Base-by-base conservation (phyloP, 2,329 filamentous ascomycete genomes). In the Diaporthe australafricana region DNA sequence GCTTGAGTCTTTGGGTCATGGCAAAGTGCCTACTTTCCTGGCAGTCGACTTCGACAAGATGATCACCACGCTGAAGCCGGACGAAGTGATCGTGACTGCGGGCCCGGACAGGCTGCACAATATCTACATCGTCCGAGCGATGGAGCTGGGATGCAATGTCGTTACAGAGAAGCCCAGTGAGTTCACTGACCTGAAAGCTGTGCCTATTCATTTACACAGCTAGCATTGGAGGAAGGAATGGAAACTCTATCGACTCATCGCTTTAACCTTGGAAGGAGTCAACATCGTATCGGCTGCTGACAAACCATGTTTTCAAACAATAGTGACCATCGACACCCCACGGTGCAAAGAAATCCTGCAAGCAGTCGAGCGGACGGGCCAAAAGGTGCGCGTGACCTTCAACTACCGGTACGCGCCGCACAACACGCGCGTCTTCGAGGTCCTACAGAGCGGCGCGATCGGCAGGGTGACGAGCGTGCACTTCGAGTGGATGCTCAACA, bases 401-500 rank as follows among this genome's bases (percentile, higher is more conserved):
- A 91, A 91, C 80, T 91, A 91, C 80, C 86, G 89, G 27, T 91
- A 91, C 76, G 89, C 89, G 48, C 89, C 89, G n/a, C 89, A 91
- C 79, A 90, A 91, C 79, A 91, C 88, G 17, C 89, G 87, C 73
- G 83, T 91, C 2, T 86, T 84, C 72, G 85, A 89, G 77, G 75
- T 91, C 0, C 75, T 91, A 5, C 83, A 80, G 2, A 84, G 86
- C 0, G 88, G 87, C 0, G 87, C 86, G 1, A 89, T 91, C 71
- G 89, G 89, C 0, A 82, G 80, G 12, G 86, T 91, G 2, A 87
- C 86, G 3, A 87, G 85, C 9, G 86, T 91, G 27, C 89, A 91
- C 76, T 90, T 91, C 70, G 89, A 91, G 79, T 91, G 89, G 89
- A 84, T 90, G 81, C 85, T 91, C 57, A 88, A 91, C 78, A 90